Conservation (phyloP, 176 grass and related monocot genomes). For the Triticum dicoccoides region DNA sequence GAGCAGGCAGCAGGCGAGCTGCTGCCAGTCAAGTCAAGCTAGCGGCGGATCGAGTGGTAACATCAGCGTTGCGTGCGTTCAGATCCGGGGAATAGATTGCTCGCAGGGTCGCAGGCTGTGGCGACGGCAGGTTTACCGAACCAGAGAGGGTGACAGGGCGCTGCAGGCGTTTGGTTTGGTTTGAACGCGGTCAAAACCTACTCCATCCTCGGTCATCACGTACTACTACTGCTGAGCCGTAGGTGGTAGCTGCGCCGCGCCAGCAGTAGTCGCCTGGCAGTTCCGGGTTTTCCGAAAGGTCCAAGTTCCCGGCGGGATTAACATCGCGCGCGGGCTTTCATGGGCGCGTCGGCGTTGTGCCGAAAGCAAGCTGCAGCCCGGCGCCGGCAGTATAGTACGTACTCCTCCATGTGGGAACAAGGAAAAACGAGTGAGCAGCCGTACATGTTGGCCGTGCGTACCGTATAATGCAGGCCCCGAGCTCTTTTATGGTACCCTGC, state of each 20-base stretch:
- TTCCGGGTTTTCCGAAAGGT: constrained; percentile 43
- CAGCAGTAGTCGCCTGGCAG: neutral
- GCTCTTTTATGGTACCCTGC: no score
- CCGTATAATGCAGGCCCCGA: neutral
- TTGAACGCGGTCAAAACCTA: constrained; percentile 41
- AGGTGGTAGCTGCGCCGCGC: neutral
- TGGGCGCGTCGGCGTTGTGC: constrained; percentile 1
- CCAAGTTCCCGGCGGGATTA: constrained; percentile 18
- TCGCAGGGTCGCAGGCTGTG: neutral
- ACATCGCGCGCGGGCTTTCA: constrained; percentile 10
- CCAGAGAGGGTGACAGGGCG: neutral
- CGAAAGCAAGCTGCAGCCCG: neutral
- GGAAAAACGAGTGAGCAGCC: neutral
- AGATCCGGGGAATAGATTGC: neutral
- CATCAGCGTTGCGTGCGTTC: constrained; percentile 10
- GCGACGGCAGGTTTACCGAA: constrained; percentile 13
- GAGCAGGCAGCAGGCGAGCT: neutral
- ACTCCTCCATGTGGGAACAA: neutral
- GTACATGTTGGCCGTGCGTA: neutral
- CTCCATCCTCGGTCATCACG: neutral
- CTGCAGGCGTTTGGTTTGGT: neutral
- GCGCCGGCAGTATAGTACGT: neutral
- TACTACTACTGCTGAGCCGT: neutral
- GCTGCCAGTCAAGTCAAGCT: neutral
- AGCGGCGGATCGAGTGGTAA: neutral